Percentiles rank a stretch among this genome's conserved stretches.
Conservation (phyloP, 345 rosid genomes). For the Dovyalis caffra region DNA sequence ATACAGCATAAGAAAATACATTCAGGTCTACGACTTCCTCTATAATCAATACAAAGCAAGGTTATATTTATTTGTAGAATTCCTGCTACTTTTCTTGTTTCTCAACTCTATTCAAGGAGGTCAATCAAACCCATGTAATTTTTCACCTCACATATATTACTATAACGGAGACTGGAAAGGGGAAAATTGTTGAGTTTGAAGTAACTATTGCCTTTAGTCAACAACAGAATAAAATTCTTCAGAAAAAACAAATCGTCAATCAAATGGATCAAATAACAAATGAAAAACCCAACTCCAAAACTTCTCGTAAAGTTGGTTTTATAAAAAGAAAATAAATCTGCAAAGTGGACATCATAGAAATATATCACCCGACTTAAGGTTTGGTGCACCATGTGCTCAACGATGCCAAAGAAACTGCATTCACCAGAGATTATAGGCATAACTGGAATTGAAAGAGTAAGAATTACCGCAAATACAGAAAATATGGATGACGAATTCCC, state of each 20-base stretch:
- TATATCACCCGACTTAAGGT: background rate
- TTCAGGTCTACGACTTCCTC: background rate
- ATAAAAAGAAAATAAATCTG: background rate
- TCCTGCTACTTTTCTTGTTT: background rate
- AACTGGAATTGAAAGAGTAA: background rate
- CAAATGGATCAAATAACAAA: background rate
- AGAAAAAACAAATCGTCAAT: background rate
- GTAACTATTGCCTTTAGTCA: background rate
- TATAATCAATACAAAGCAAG: background rate
- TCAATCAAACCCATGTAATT: background rate
- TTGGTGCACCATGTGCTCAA: background rate
- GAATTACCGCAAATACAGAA: conserved; percentile 74
- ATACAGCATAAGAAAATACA: conserved; percentile 2
- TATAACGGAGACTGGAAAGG: background rate
- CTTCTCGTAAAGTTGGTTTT: background rate
- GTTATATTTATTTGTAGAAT: background rate
- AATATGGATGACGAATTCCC: conserved; percentile 63
- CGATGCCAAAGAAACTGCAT: background rate
- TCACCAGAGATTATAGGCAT: background rate
- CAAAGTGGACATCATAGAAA: background rate
- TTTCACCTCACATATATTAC: background rate
- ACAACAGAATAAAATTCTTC: background rate
- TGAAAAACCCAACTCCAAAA: background rate
- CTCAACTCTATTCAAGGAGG: background rate
- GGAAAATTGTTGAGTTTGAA: background rate